Base-by-base conservation (phyloP, 2,329 filamentous ascomycete species). In the Penicillium corylophilum region DNA sequence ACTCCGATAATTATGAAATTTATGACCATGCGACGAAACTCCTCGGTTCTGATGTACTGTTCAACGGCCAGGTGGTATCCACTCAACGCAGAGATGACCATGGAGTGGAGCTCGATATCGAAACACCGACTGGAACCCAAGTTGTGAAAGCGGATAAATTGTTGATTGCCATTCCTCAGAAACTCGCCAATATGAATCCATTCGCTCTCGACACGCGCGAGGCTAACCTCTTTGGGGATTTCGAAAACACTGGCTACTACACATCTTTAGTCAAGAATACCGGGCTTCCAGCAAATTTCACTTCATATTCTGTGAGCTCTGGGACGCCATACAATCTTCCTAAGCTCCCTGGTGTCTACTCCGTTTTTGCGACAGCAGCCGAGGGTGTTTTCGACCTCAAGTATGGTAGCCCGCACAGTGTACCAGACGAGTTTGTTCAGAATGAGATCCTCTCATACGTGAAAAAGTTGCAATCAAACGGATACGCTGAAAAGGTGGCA, bases 111-210 rank as follows among this genome's bases (percentile, higher is more conserved):
- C 50, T 77, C 10, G 44, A 64, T 9, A 65, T 70, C 10, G 46
- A 54, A 33, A 70, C 72, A 2, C 60, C 69, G 7, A 47, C 55
- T 2, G 70, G 71, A 3, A 50, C 28, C 0, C 66, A 64, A 44
- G 54, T 68, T 12, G 65, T 79, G 39, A 51, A 64, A 40, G 73
- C 73, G 3, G 70, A 70, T 31, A 72, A 75, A 46, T 57, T 80
- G 1, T 54, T 80, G 10, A 64, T 75, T 16, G 63, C 75, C n/a
- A 69, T 75, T 8, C 77, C 76, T 0, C 76, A 74, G 2, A 66
- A 64, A 26, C 40, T 71, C 4, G 55, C 68, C 0, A 71, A 68
- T 44, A 63, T 79, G 4, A 5, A 48, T 0, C 60, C 58, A 0
- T 75, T 76, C 52, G 72, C 73, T 48, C 62, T 79, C 5, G 61